Percentiles rank a stretch among this genome's conserved stretches.
phyloP scores from a whole-genome alignment of 768 basidiomycete species.

The Xerocomus potaroensis region DNA sequence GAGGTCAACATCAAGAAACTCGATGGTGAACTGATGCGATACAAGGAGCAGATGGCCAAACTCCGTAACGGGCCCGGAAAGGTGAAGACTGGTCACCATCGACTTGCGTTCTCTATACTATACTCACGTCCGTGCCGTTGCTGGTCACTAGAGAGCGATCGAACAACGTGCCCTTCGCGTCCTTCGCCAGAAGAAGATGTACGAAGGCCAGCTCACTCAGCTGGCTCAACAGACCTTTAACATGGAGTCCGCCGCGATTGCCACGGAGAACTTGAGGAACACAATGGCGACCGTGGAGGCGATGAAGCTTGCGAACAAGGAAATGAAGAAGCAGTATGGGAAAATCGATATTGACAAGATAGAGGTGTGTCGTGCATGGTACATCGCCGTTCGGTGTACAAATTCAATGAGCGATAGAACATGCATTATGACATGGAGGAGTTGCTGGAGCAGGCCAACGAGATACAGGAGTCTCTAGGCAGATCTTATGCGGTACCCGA shows the following conservation, averaged over 20 bases:
- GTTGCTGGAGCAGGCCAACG: conserved; percentile 92
- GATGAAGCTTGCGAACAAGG: conserved; percentile 94
- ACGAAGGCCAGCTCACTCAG: conserved; percentile 87
- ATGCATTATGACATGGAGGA: conserved; percentile 99
- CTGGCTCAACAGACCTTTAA: conserved; percentile 95
- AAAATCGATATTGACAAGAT: conserved; percentile 98
- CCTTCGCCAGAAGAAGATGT: conserved; percentile 94
- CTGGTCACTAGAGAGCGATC: conserved; percentile 64
- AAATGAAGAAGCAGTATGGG: conserved; percentile 94
- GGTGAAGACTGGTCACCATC: conserved; percentile 40
- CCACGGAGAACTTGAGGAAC: conserved; percentile 97
- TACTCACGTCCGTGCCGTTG: not conserved
- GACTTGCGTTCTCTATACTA: not conserved
- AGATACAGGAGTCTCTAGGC: conserved; percentile 92
- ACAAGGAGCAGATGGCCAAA: conserved; percentile 96
- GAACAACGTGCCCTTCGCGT: conserved; percentile 92
- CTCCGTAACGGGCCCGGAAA: conserved; percentile 93
- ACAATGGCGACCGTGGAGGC: conserved; percentile 99
- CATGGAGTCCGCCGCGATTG: conserved; percentile 93
- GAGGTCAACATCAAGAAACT: conserved; percentile 98
- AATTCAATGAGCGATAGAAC: conserved; percentile 45
- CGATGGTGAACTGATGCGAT: conserved; percentile 85
- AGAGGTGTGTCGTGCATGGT: conserved; percentile 55
- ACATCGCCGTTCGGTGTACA: not conserved
- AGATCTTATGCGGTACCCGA: conserved; percentile 96